These are phyloP conservation scores for Chenopodium suecicum DNA, from an alignment of 148 eudicot species.

Conservation along the genomic window DNA sequence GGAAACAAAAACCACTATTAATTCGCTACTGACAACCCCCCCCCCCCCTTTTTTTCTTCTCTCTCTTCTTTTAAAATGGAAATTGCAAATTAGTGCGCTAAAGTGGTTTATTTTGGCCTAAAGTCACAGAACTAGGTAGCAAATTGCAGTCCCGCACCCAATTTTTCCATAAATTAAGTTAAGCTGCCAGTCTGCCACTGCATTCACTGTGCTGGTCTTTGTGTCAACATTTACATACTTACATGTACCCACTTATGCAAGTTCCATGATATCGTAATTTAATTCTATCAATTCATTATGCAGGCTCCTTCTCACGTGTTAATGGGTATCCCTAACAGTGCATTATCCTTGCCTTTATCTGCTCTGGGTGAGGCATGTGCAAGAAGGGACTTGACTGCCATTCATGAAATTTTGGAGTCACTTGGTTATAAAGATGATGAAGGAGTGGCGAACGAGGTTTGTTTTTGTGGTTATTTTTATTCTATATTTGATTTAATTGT, in stretches of 20 bases:
- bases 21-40: too few species aligned
- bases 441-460: conserved; percentile 62
- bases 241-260: not conserved
- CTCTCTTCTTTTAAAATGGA: too few species aligned
- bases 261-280: not conserved
- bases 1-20: too few species aligned
- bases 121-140: too few species aligned
- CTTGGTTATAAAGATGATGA: conserved; percentile 64
- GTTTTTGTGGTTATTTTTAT: not conserved
- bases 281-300: not conserved
- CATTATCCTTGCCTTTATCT: conserved; percentile 47
- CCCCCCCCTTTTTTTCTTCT: too few species aligned
- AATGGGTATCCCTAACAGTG: conserved; percentile 51
- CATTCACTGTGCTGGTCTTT: not conserved
- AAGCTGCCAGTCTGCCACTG: not conserved
- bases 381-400: conserved; percentile 63
- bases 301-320: conserved; percentile 66
- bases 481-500: not conserved
- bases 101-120: too few species aligned
- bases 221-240: not conserved
- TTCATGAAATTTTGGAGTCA: conserved; percentile 58
- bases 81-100: too few species aligned
- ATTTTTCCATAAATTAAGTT: too few species aligned
- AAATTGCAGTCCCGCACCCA: too few species aligned
- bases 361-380: conserved; percentile 61